A percentile compares a stretch with the other conserved stretches of the same genome.
These are phyloP conservation scores for Diaporthe sp. DNA, from an alignment of 2,329 filamentous ascomycete species.

Conservation along the genomic window DNA sequence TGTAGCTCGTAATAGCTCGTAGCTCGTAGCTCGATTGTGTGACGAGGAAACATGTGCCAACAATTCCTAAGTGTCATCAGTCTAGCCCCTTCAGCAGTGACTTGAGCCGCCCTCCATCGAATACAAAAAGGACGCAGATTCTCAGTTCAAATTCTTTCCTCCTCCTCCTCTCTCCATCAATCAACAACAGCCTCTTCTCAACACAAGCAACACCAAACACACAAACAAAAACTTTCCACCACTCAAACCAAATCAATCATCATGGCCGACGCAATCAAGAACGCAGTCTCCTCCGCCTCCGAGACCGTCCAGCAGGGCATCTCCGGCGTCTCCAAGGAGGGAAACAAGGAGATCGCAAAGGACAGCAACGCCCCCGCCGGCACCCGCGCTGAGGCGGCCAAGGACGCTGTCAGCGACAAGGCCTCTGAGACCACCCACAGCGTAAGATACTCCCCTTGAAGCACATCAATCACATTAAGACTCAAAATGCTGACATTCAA, in stretches of 20 bases:
- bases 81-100: neutral
- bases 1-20: neutral
- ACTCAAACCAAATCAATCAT: constrained; percentile 36
- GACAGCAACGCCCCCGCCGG: constrained; percentile 57
- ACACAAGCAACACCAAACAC: constrained; percentile 28
- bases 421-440: constrained; percentile 22
- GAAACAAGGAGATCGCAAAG: constrained; percentile 70
- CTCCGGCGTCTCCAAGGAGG: constrained; percentile 68
- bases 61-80: neutral
- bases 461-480: neutral
- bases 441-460: neutral
- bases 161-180: neutral
- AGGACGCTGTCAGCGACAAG: constrained; percentile 30
- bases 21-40: neutral
- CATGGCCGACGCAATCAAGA: constrained; percentile 55
- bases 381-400: constrained; percentile 50
- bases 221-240: constrained; percentile 30
- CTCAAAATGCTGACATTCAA: neutral
- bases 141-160: neutral
- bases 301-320: constrained; percentile 44
- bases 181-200: neutral
- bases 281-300: constrained; percentile 63
- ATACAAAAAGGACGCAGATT: constrained; percentile 3
- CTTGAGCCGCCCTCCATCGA: neutral
- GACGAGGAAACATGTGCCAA: constrained; percentile 11